phyloP scores from a whole-genome alignment of 352 stramenopile species.

The Phytophthora multivora region DNA sequence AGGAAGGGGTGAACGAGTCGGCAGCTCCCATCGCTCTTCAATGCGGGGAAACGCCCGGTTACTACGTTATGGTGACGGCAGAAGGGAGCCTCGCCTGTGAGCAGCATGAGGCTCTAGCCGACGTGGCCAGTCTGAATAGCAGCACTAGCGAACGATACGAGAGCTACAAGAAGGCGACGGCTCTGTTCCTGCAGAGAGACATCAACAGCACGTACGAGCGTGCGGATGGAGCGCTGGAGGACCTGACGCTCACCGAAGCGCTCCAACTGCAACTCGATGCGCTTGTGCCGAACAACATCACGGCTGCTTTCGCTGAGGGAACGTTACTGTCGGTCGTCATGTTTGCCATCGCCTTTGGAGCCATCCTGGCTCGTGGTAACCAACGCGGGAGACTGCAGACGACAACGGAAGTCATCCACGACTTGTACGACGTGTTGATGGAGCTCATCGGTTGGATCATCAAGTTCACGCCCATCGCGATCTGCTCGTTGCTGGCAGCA shows the following conservation, averaged over 20 bases:
- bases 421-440: slow-evolving; percentile 53
- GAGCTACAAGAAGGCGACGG: slow-evolving; percentile 15
- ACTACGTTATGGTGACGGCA: slow-evolving; percentile 22
- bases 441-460: slow-evolving; percentile 50
- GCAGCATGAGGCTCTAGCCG: slow-evolving; percentile 2
- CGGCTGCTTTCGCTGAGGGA: neutral
- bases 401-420: slow-evolving; percentile 37
- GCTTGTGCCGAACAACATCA: slow-evolving; percentile 3
- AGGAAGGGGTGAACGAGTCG: slow-evolving; percentile 4
- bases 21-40: slow-evolving; percentile 25
- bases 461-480: slow-evolving; percentile 53
- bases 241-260: neutral
- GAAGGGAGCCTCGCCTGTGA: slow-evolving; percentile 22
- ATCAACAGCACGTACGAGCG: slow-evolving; percentile 38
- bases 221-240: slow-evolving; percentile 1
- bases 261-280: neutral
- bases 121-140: slow-evolving; percentile 23
- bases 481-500: slow-evolving; percentile 66
- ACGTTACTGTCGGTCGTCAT: slow-evolving; percentile 3
- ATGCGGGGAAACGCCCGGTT: slow-evolving; percentile 24
- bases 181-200: slow-evolving; percentile 38
- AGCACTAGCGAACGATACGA: slow-evolving; percentile 32
- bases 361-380: neutral
- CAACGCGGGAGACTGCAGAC: slow-evolving; percentile 1
- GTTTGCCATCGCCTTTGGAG: neutral